Evolutionary conservation across 1,139 yeast genomes (phyloP), one percentile per base, ranked within the genome.

Genomic region (Saccharomyces hybrid): DNA sequence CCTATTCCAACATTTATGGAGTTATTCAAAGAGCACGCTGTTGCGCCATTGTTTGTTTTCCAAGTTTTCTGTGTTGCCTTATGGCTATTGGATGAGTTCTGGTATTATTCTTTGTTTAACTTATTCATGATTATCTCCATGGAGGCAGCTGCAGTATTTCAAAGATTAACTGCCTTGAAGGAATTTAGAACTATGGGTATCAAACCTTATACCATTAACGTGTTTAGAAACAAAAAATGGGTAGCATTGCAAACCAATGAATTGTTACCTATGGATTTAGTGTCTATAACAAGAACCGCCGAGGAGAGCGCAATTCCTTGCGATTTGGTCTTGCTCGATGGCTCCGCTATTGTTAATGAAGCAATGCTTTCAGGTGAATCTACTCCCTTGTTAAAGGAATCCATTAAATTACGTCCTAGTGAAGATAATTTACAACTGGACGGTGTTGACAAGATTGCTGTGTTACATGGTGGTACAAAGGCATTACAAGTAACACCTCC

Each of bases 311-410:
- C 98, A 1, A 75, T 93, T 54, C 98, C 99, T n/a, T 93, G 99
- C 77, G 99, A 93, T 71, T 75, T 93, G 73, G 74, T 93, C 48
- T 78, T 93, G 53, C 73, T 89, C 52, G 91, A 86, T 64, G 98
- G 98, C 51, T 78, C 95, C 47, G 95, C 95, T 57, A 91, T 91
- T 69, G 95, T 91, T 49, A 91, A 91, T 68, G 99, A 91, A 75
- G 98, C 98, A 34, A 91, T 91, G 98, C 83, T 91, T 58, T 88
- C 97, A 4, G 99, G 99, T 70, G 99, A 93, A 75, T 88, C 97
- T 6, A 93, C 99, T 50, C 99, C 99, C 8, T 77, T 93, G 63
- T 81, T 95, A 68, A 93, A 93, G 70, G 99, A 93, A 73, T 87
- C 96, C 2, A 81, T 91, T 60, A 84, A 82, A 62, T 80, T 88